Evolutionary conservation across 2,329 filamentous ascomycete species (phyloP), one percentile per base, ranked within the genome.

Genomic region (Chaetomiaceae sp.): DNA sequence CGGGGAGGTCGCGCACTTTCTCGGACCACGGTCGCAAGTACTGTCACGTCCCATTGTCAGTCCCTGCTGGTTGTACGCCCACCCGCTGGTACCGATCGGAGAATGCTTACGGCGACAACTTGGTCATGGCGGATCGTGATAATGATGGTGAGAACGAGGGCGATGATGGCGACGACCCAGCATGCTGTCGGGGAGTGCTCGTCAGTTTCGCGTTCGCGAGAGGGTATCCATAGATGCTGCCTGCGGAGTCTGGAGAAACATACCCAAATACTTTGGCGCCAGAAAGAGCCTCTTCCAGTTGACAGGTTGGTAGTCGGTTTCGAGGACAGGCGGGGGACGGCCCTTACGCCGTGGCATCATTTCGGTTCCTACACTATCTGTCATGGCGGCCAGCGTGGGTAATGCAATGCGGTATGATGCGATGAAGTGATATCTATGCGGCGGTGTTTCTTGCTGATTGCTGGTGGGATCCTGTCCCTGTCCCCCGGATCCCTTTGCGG

Each of bases 111-210:
- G 6, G 60, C 55, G 6, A 71, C 68, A 31, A 71, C 67, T 41
- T 68, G 49, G 54, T 69, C 66, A 53, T 72, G 69, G 16, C 67
- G 60, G n/a, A 71, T 50, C 5, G 66, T 65, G 34, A 71, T 61
- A 12, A 69, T 56, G 17, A 64, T 56, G 0, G 65, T 67, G 4
- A 66, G 48, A 5, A 69, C 55, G 13, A 61, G 35, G 17, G 66
- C 55, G 13, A 65, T 45, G 12, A 68, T 61, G 3, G 50, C 39
- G 19, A 70, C 44, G 14, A 69, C 61, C 54, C 62, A 63, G 27
- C 55, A 59, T 16, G 62, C 61, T 64, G 20, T 35, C 35, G 10
- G 19, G 5, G 16, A 45, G 19, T 20, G 16, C 10, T 9, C 7
- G 39, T 14, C 20, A 35, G 16, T 16, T 3, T 34, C 30, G 16